Evolutionary conservation across 768 basidiomycete species (phyloP).

Genomic region (Kwoniella sp.): DNA sequence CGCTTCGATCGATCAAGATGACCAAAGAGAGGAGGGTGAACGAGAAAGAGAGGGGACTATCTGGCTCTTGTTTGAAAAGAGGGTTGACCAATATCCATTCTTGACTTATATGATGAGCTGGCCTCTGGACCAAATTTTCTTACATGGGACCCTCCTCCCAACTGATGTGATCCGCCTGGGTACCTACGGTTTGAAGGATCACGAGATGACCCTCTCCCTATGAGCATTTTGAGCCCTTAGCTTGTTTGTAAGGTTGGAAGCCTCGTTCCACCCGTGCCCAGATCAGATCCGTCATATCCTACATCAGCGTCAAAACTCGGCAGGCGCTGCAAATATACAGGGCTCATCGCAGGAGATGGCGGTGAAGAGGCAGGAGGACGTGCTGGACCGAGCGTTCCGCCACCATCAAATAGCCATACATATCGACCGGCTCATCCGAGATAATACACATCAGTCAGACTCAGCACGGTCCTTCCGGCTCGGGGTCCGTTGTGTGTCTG

Average conservation of each 20-base stretch:
- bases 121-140: background rate
- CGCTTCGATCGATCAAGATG: background rate
- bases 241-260: background rate
- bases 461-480: conserved; percentile 1
- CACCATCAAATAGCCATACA: background rate
- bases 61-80: too few species aligned
- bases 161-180: too few species aligned
- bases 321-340: too few species aligned
- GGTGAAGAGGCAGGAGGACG: background rate
- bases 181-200: too few species aligned
- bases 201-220: too few species aligned
- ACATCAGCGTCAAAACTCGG: too few species aligned
- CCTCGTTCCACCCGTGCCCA: background rate
- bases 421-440: background rate
- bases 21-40: background rate
- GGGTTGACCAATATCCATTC: too few species aligned
- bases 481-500: background rate
- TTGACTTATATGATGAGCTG: background rate
- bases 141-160: background rate
- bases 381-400: background rate
- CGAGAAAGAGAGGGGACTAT: background rate
- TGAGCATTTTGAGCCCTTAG: too few species aligned
- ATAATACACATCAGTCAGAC: background rate
- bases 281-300: background rate
- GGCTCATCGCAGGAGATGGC: background rate